phyloP scores from a whole-genome alignment of 2,329 filamentous ascomycete species.

The Ophiosphaerella herpotricha region DNA sequence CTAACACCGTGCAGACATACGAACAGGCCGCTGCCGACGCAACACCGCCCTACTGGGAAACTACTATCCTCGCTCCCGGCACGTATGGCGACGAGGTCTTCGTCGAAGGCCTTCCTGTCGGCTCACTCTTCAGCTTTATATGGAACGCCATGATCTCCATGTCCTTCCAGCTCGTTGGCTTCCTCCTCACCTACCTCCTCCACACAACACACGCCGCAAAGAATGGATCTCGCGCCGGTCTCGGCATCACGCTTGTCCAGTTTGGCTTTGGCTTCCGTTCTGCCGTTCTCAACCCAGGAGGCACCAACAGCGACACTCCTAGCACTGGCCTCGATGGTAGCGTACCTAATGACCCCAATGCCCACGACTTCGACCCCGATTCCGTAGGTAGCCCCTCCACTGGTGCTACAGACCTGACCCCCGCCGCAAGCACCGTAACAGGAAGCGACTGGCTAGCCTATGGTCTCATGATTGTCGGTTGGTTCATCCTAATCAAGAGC shows the following conservation, averaged over 20 bases:
- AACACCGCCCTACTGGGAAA: constrained; percentile 98
- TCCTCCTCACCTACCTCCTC: constrained; percentile 95
- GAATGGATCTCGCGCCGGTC: constrained; percentile 90
- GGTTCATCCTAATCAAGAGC: constrained; percentile 96
- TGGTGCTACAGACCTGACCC: constrained; percentile 41
- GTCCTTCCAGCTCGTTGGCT: constrained; percentile 95
- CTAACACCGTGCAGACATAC: constrained; percentile 72
- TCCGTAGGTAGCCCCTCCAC: constrained; percentile 56
- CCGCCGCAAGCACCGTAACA: constrained; percentile 60
- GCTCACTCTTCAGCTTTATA: constrained; percentile 82
- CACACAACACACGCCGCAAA: constrained; percentile 98
- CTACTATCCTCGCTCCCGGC: constrained; percentile 92
- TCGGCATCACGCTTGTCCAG: constrained; percentile 93
- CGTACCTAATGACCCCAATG: constrained; percentile 83
- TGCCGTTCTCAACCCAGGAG: constrained; percentile 36
- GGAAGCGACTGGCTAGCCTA: constrained; percentile 90
- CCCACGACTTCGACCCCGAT: constrained; percentile 82
- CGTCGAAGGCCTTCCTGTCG: constrained; percentile 92
- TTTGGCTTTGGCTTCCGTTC: constrained; percentile 96
- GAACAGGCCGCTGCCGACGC: constrained; percentile 97
- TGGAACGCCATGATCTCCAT: constrained; percentile 96
- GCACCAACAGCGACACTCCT: constrained; percentile 49
- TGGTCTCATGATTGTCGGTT: constrained; percentile 92
- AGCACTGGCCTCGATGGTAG: constrained; percentile 60
- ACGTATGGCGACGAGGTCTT: constrained; percentile 94